These are phyloP conservation scores for Brachypodium distachyon DNA, from an alignment of 202 grass and related monocot species.

Conservation along the genomic window DNA sequence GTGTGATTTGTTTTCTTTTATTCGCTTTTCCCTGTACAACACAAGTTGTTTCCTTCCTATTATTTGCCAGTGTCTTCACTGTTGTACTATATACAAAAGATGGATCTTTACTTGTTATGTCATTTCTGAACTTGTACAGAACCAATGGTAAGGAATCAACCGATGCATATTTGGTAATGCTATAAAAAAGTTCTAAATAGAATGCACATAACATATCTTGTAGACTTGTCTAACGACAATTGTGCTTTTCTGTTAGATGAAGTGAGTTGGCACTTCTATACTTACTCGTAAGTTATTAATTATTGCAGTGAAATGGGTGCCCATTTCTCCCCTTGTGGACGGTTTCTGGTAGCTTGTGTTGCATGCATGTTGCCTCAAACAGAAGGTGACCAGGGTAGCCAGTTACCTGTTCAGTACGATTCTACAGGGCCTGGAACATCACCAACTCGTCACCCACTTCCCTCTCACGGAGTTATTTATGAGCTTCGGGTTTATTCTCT, in stretches of 20 bases:
- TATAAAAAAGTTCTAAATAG: constrained; percentile 17
- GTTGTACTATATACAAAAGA: constrained; percentile 2
- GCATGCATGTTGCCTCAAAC: constrained; percentile 89
- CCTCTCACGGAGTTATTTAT: constrained; percentile 92
- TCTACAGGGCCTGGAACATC: constrained; percentile 68
- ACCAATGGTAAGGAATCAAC: background rate
- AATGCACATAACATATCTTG: background rate
- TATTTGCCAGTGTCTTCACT: background rate
- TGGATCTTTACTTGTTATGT: background rate
- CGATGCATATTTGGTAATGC: background rate
- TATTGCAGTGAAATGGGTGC: constrained; percentile 96
- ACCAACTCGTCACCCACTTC: constrained; percentile 86
- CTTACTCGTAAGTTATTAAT: constrained; percentile 18
- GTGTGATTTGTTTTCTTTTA: constrained; percentile 7
- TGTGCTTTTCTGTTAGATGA: constrained; percentile 22
- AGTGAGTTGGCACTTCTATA: constrained; percentile 1
- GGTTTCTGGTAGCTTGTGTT: constrained; percentile 94
- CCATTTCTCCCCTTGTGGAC: constrained; percentile 96
- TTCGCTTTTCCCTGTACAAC: background rate
- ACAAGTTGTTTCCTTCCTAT: background rate
- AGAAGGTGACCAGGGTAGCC: constrained; percentile 65
- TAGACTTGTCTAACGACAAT: background rate
- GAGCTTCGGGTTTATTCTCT: constrained; percentile 98
- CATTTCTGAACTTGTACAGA: constrained; percentile 6
- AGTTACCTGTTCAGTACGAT: constrained; percentile 68